These are phyloP conservation scores for Cryphonectria nitschkei DNA, from an alignment of 2,329 filamentous ascomycete species.

Conservation along the genomic window DNA sequence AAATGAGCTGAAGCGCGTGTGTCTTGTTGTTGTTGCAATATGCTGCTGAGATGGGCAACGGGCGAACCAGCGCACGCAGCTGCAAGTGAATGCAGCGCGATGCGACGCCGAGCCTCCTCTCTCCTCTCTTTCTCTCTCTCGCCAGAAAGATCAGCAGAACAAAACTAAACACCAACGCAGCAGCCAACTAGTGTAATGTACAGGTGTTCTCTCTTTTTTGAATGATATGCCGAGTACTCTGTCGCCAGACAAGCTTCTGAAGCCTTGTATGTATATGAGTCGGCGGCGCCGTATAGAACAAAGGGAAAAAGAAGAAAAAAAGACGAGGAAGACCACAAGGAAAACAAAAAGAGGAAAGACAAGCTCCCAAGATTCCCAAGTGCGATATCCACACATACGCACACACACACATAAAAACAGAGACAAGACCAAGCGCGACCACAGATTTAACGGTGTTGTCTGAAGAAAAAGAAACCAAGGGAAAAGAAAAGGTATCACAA, in stretches of 20 bases:
- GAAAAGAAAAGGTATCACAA: slow-evolving; percentile 33
- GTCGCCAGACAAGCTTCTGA: slow-evolving; percentile 42
- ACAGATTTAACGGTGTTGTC: slow-evolving; percentile 37
- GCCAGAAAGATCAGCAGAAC: slow-evolving; percentile 47
- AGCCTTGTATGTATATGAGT: slow-evolving; percentile 30
- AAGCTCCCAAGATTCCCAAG: slow-evolving; percentile 32
- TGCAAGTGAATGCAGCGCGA: slow-evolving; percentile 38
- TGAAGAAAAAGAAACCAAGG: slow-evolving; percentile 4
- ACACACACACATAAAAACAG: slow-evolving; percentile 31
- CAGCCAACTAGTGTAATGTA: slow-evolving; percentile 57
- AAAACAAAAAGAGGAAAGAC: slow-evolving; percentile 34
- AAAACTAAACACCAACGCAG: slow-evolving; percentile 41
- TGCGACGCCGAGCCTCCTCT: slow-evolving; percentile 39
- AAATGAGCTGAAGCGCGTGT: slow-evolving; percentile 21
- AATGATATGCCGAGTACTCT: slow-evolving; percentile 47
- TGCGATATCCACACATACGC: slow-evolving; percentile 33
- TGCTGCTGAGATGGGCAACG: slow-evolving; percentile 29
- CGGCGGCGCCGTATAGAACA: slow-evolving; percentile 33
- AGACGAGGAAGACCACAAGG: neutral
- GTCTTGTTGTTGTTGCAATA: slow-evolving; percentile 29
- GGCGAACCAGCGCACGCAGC: slow-evolving; percentile 35
- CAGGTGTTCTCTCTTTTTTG: slow-evolving; percentile 40
- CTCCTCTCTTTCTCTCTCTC: slow-evolving; percentile 33
- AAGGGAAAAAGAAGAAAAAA: slow-evolving; percentile 24
- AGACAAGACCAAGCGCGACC: slow-evolving; percentile 33